phyloP scores from a whole-genome alignment of 2,329 filamentous ascomycete genomes.

The Phoma sp. region DNA sequence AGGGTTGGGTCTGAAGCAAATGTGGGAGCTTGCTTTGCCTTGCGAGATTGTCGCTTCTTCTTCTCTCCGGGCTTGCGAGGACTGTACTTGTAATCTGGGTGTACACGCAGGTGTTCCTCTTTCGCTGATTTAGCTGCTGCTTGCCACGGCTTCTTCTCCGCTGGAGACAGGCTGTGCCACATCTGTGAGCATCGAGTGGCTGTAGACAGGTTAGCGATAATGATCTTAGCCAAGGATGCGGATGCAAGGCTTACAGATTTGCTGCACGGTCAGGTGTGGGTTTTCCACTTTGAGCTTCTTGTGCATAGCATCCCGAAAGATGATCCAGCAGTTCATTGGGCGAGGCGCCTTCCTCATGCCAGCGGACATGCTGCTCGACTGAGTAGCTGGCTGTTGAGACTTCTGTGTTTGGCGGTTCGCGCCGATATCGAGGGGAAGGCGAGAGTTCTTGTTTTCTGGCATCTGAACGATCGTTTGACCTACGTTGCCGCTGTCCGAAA shows the following conservation, averaged over 20 bases:
- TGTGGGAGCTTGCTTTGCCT: constrained; percentile 23
- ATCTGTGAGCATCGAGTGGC: constrained; percentile 28
- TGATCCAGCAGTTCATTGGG: constrained; percentile 40
- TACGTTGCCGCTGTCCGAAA: neutral
- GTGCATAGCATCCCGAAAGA: constrained; percentile 31
- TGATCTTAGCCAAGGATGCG: neutral
- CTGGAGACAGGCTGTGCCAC: constrained; percentile 24
- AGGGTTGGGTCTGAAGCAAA: constrained; percentile 11
- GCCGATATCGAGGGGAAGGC: neutral
- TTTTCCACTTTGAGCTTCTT: constrained; percentile 27
- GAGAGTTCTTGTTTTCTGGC: constrained; percentile 9
- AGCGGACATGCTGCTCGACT: neutral
- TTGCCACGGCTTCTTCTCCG: constrained; percentile 27
- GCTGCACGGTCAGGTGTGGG: constrained; percentile 28
- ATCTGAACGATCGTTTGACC: constrained; percentile 20
- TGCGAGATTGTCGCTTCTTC: constrained; percentile 39
- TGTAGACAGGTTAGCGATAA: constrained; percentile 13
- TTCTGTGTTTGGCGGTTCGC: neutral
- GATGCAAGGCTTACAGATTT: constrained; percentile 31
- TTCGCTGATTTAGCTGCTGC: constrained; percentile 26
- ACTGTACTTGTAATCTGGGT: constrained; percentile 38
- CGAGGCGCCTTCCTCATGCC: constrained; percentile 30
- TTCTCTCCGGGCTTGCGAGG: constrained; percentile 38
- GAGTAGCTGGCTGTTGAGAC: neutral
- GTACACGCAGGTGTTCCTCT: constrained; percentile 27